These are phyloP conservation scores for Epichloe typhina DNA, from an alignment of 2,329 filamentous ascomycete species.

Conservation along the genomic window DNA sequence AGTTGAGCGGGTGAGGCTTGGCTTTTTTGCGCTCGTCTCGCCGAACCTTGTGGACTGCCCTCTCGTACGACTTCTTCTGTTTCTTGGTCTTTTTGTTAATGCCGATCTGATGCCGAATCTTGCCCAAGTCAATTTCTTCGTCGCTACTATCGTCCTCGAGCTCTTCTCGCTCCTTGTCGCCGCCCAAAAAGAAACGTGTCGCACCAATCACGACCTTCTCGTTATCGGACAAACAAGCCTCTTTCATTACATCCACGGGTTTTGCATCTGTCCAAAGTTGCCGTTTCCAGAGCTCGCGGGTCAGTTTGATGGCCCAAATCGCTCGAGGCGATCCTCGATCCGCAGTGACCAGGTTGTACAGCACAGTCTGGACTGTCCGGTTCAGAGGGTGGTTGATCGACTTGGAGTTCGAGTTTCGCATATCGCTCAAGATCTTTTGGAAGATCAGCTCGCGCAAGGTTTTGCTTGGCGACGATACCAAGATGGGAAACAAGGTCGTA, in stretches of 20 bases:
- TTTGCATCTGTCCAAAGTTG: slow-evolving; percentile 93
- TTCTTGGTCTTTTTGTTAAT: slow-evolving; percentile 98
- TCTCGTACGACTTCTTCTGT: slow-evolving; percentile 63
- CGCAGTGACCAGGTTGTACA: slow-evolving; percentile 81
- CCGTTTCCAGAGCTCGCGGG: slow-evolving; percentile 88
- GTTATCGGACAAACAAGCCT: slow-evolving; percentile 76
- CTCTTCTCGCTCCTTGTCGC: slow-evolving; percentile 91
- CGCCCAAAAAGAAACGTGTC: slow-evolving; percentile 92
- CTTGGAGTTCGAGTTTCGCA: slow-evolving; percentile 79
- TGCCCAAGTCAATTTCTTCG: slow-evolving; percentile 64
- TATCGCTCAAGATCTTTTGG: slow-evolving; percentile 80
- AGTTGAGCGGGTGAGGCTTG: slow-evolving; percentile 80
- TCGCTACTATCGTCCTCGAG: slow-evolving; percentile 79
- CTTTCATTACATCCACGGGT: slow-evolving; percentile 96
- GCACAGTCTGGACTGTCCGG: slow-evolving; percentile 79
- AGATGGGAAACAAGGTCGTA: slow-evolving; percentile 86
- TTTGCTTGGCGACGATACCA: slow-evolving; percentile 87
- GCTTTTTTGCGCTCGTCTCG: slow-evolving; percentile 77
- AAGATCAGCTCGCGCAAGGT: slow-evolving; percentile 70
- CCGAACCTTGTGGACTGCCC: slow-evolving; percentile 71
- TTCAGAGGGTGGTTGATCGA: slow-evolving; percentile 86
- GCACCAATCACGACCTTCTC: slow-evolving; percentile 84
- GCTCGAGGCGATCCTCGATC: slow-evolving; percentile 77
- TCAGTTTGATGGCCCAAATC: slow-evolving; percentile 92
- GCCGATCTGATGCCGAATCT: slow-evolving; percentile 69